Evolutionary conservation across 1,139 yeast genomes (phyloP).

Genomic region (Blastobotrys elegans): DNA sequence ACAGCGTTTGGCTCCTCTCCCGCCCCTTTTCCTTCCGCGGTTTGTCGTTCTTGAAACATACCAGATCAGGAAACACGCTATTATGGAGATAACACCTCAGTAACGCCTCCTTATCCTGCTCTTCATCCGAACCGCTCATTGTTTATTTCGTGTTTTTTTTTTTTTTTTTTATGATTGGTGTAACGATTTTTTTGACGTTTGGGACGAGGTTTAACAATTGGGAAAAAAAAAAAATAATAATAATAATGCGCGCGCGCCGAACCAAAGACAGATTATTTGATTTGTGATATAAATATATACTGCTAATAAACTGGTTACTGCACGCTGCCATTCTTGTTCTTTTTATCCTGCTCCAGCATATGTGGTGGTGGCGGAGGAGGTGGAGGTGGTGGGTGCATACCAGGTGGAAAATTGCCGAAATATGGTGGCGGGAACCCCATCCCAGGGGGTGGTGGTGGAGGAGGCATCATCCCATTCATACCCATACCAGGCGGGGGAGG

Average conservation of each 20-base stretch:
- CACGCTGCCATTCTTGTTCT: not conserved
- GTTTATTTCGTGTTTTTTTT: too few species aligned
- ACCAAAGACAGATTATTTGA: too few species aligned
- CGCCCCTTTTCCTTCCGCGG: not conserved
- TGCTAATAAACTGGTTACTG: too few species aligned
- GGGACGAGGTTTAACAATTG: not conserved
- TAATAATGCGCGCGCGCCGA: too few species aligned
- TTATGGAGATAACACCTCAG: not conserved
- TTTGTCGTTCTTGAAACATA: not conserved
- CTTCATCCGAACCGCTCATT: too few species aligned
- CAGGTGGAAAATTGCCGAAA: conserved; percentile 11
- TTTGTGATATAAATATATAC: too few species aligned
- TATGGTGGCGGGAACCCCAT: conserved; percentile 17
- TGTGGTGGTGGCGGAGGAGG: conserved; percentile 9
- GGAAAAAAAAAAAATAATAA: not conserved
- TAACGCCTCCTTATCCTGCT: not conserved
- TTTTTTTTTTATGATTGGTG: not conserved
- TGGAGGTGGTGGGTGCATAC: conserved; percentile 11
- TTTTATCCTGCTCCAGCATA: conserved; percentile 1
- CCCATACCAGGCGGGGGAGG: too few species aligned
- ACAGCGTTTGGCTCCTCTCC: not conserved
- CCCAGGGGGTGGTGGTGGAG: conserved; percentile 21
- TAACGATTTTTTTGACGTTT: not conserved
- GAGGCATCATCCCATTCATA: conserved; percentile 14
- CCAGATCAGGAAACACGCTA: not conserved